Conservation (phyloP, 1,284 basidiomycete genomes). For the Fomitopsis palustris region DNA sequence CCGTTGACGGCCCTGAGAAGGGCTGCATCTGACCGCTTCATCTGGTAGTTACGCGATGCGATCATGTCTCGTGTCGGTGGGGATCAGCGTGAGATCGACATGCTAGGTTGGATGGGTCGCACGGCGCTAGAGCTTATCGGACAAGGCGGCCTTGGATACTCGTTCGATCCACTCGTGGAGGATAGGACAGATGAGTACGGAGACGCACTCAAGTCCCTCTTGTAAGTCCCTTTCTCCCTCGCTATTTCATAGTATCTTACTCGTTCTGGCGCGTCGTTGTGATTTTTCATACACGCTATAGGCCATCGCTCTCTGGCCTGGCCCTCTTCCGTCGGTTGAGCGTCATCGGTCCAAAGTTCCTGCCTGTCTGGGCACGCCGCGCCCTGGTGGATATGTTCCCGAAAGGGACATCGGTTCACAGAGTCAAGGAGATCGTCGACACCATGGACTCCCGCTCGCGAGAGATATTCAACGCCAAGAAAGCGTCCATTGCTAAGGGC, state of each 20-base stretch:
- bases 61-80: conserved; percentile 12
- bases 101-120: conserved; percentile 31
- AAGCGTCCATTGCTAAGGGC: conserved; percentile 19
- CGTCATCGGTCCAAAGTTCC: conserved; percentile 5
- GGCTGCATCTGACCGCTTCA: background rate
- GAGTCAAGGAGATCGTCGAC: conserved; percentile 15
- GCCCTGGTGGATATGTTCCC: conserved; percentile 9
- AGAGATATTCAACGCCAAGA: conserved; percentile 19
- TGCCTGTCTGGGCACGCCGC: conserved; percentile 7
- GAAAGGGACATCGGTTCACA: conserved; percentile 10
- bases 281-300: background rate
- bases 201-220: background rate
- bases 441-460: conserved; percentile 10
- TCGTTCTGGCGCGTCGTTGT: conserved; percentile 8
- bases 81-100: conserved; percentile 25
- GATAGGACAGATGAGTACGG: background rate
- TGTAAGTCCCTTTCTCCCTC: background rate
- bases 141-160: conserved; percentile 34
- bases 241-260: background rate
- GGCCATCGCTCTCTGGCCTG: conserved; percentile 9
- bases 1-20: too few species aligned
- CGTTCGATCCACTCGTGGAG: conserved; percentile 27
- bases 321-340: conserved; percentile 3
- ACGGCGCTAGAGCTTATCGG: conserved; percentile 36
- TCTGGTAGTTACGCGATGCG: conserved; percentile 15